These are phyloP conservation scores for Dimocarpus longan DNA, from an alignment of 345 rosid genomes.

Conservation along the genomic window DNA sequence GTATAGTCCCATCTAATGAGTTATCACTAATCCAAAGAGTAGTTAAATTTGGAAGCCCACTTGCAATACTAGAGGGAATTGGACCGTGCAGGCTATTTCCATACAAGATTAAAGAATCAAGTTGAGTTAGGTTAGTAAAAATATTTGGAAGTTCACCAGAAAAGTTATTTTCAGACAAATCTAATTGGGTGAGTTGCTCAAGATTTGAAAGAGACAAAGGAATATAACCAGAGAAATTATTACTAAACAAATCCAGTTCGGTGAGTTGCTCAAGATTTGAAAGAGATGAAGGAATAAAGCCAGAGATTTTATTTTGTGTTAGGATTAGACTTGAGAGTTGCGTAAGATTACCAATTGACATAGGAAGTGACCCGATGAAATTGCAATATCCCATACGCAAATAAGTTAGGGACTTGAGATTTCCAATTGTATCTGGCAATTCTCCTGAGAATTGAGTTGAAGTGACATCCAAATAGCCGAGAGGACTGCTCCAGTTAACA, in stretches of 20 bases:
- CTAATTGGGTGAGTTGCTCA: too few species aligned
- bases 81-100: background rate
- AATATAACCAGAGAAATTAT: conserved; percentile 8
- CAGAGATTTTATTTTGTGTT: background rate
- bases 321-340: background rate
- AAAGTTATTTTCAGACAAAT: too few species aligned
- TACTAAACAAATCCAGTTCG: background rate
- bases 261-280: background rate
- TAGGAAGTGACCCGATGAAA: conserved; percentile 6
- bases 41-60: background rate
- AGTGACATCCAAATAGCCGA: conserved; percentile 13
- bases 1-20: conserved; percentile 24
- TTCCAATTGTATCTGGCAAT: conserved; percentile 4
- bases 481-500: background rate
- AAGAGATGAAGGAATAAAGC: too few species aligned
- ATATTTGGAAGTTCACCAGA: conserved; percentile 27
- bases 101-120: background rate
- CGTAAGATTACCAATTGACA: conserved; percentile 9
- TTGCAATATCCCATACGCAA: background rate
- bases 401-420: background rate
- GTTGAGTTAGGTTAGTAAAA: background rate
- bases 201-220: too few species aligned
- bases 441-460: too few species aligned
- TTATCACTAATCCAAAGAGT: background rate
- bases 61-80: background rate